Conservation (phyloP, 768 basidiomycete genomes). For the Boletus barrowsii region DNA sequence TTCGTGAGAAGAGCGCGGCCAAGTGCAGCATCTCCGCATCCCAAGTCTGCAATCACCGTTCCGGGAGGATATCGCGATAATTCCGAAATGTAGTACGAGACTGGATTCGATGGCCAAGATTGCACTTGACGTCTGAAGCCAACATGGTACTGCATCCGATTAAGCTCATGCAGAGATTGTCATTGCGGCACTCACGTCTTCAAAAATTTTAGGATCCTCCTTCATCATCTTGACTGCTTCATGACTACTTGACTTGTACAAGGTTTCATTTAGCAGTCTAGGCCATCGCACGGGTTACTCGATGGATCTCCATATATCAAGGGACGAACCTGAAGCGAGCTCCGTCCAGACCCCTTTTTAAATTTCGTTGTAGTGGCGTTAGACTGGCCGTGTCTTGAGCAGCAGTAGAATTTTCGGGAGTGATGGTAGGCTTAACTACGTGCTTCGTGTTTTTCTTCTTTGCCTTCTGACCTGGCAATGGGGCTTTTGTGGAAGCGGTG, state of each 20-base stretch:
- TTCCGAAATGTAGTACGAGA: constrained; percentile 70
- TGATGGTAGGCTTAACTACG: constrained; percentile 20
- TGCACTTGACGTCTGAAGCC: constrained; percentile 91
- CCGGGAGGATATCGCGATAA: constrained; percentile 62
- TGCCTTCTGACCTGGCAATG: constrained; percentile 11
- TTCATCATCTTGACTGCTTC: constrained; percentile 80
- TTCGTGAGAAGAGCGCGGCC: constrained; percentile 70
- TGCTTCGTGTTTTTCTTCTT: constrained; percentile 21
- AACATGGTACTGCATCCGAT: constrained; percentile 72
- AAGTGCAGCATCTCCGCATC: constrained; percentile 91
- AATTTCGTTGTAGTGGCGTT: constrained; percentile 70
- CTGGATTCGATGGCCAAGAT: constrained; percentile 92
- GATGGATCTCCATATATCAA: background rate
- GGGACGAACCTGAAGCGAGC: constrained; percentile 74
- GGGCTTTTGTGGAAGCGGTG: background rate
- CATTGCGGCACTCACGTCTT: constrained; percentile 57
- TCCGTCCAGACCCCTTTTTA: constrained; percentile 79
- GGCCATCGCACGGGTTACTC: constrained; percentile 5
- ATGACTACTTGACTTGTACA: constrained; percentile 83
- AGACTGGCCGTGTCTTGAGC: constrained; percentile 34
- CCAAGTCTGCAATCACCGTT: constrained; percentile 86
- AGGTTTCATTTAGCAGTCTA: constrained; percentile 87
- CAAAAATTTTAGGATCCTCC: constrained; percentile 74
- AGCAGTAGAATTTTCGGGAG: constrained; percentile 13
- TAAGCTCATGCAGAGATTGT: constrained; percentile 10